These are phyloP conservation scores for Akanthomyces lecanii DNA, from an alignment of 2,329 filamentous ascomycete species.

Conservation along the genomic window DNA sequence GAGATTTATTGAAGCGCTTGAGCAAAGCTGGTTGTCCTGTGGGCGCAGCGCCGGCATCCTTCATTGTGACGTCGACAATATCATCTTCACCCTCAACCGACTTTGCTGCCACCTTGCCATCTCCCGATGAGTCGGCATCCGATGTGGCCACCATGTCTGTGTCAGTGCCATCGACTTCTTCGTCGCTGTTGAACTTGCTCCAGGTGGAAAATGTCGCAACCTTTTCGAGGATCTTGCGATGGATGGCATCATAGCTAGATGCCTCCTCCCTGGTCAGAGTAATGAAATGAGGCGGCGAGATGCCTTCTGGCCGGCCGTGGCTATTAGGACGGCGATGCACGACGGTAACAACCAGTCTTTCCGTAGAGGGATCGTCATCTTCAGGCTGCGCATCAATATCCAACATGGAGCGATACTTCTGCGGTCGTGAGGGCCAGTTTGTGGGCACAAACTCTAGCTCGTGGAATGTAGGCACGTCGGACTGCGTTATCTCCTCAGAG, in stretches of 20 bases:
- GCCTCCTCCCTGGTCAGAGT: slow-evolving; percentile 70
- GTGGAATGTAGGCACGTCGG: slow-evolving; percentile 64
- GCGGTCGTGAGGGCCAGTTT: slow-evolving; percentile 59
- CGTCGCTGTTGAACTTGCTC: slow-evolving; percentile 51
- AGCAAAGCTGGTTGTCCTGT: slow-evolving; percentile 30
- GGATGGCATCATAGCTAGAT: slow-evolving; percentile 62
- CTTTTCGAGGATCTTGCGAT: slow-evolving; percentile 74
- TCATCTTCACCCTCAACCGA: slow-evolving; percentile 88
- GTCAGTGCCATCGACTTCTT: slow-evolving; percentile 57
- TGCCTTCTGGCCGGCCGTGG: slow-evolving; percentile 29
- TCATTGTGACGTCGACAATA: slow-evolving; percentile 86
- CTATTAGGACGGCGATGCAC: slow-evolving; percentile 52
- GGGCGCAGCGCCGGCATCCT: slow-evolving; percentile 42
- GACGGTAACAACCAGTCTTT: slow-evolving; percentile 66
- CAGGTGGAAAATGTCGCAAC: slow-evolving; percentile 73
- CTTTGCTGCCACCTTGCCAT: slow-evolving; percentile 66
- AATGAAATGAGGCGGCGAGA: slow-evolving; percentile 63
- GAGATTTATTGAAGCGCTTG: slow-evolving; percentile 45
- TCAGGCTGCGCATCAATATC: slow-evolving; percentile 42
- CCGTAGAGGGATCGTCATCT: slow-evolving; percentile 58
- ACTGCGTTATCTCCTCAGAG: slow-evolving; percentile 65
- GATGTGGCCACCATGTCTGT: slow-evolving; percentile 61
- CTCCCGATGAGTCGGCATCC: slow-evolving; percentile 62
- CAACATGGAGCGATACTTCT: slow-evolving; percentile 49
- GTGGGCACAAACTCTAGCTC: slow-evolving; percentile 77